Percentiles rank a stretch among this genome's conserved stretches.
Conservation (phyloP, 352 stramenopile species). For the Halophytophthora polymorphica region DNA sequence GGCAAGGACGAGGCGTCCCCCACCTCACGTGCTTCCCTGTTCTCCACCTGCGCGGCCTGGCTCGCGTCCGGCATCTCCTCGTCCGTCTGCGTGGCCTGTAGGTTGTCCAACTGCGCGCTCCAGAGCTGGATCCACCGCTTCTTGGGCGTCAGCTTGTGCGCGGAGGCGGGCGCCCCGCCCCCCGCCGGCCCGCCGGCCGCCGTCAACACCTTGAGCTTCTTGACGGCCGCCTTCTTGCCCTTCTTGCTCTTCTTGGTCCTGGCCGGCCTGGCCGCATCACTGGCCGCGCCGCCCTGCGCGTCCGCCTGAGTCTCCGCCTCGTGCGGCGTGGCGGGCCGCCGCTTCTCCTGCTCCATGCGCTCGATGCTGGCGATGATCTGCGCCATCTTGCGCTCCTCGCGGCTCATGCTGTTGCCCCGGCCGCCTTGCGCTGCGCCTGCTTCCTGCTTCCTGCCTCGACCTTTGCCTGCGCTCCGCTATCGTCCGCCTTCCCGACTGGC, state of each 20-base stretch:
- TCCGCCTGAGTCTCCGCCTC: conserved; percentile 1
- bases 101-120: conserved; percentile 43
- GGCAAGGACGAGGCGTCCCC: no score
- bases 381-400: conserved; percentile 76
- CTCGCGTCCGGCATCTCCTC: conserved; percentile 6
- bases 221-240: conserved; percentile 22
- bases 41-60: background rate
- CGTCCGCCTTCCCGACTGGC: no score
- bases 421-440: background rate
- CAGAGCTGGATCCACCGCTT: conserved; percentile 77
- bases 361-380: conserved; percentile 80
- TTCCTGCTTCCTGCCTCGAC: background rate
- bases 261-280: conserved; percentile 13
- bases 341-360: conserved; percentile 65
- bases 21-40: background rate
- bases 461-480: no score
- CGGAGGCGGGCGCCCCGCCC: conserved; percentile 15
- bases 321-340: conserved; percentile 17
- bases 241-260: conserved; percentile 34
- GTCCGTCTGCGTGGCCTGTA: conserved; percentile 14
- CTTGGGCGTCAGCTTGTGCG: conserved; percentile 61
- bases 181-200: conserved; percentile 5
- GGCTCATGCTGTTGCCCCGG: conserved; percentile 41
- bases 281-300: conserved; percentile 16
- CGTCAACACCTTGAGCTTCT: conserved; percentile 36